Evolutionary conservation across 805 yeast species (phyloP), one percentile per base, ranked within the genome.

Genomic region (Limtongozyma cylindracea): DNA sequence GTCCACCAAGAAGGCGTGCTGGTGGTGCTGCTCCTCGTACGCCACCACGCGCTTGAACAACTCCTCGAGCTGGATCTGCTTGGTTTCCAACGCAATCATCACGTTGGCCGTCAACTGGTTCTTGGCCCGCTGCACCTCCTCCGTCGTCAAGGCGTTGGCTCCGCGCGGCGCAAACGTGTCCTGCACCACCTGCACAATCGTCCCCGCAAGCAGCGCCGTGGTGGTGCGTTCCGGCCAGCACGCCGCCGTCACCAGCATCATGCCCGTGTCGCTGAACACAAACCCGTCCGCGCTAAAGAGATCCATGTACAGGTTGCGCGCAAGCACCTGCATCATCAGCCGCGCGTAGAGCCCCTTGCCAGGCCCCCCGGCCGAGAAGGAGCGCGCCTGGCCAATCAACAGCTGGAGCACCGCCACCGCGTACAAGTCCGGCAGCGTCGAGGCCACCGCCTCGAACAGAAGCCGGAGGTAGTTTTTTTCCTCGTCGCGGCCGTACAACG

Each of bases 301-400:
- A 38, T 88, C 98, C 23, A 88, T 67, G 40, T 72, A 82, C 18
- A 91, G 91, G 39, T 73, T 76, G 40, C 72, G 88, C 45, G 84
- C 84, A 39, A 88, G 54, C 3, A 88, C 92, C 33, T 80, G 65
- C 0, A 93, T 77, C 49, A 80, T 88, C 12, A 91, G 61, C 27
- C 96, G 59, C 4, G 94, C 77, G 41, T 80, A 88, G 96, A 88
- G 82, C 4, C 98, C 98, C 45, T 88, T 88, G 24, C 98, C 98
- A 10, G 98, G 98, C 0, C 98, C 98, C 31, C 98, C 98, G 7
- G 98, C 96, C 11, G 91, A 70, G 39, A 88, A 88, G 2, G 96
- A 80, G 4, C 94, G 91, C 25, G 96, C 98, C 17, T 96, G 95
- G 19, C 98, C 98, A 9, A 88, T 49, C 12, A 84, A 52, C 27